Evolutionary conservation across 768 basidiomycete genomes (phyloP).

Genomic region (Crepidotus variabilis): DNA sequence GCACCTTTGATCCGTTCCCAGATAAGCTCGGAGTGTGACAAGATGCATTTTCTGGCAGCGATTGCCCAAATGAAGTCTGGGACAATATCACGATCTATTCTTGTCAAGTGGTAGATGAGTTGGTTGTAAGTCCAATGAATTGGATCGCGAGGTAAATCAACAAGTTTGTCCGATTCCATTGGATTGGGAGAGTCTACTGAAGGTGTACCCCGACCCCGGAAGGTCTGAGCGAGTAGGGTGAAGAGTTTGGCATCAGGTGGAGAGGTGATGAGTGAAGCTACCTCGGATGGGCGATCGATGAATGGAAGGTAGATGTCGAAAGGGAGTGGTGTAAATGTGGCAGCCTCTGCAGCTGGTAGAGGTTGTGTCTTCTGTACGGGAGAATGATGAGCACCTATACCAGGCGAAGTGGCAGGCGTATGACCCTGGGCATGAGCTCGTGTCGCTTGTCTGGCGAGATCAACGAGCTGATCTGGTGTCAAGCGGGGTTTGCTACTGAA

Average conservation of each 20-base stretch:
- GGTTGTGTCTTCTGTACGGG: constrained; percentile 13
- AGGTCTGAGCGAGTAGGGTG: constrained; percentile 69
- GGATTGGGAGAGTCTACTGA: constrained; percentile 15
- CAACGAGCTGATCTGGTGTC: constrained; percentile 70
- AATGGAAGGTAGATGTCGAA: constrained; percentile 82
- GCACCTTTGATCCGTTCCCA: constrained; percentile 92
- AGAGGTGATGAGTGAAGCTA: constrained; percentile 58
- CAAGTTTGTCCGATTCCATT: constrained; percentile 19
- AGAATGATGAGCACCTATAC: constrained; percentile 12
- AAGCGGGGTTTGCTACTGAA: constrained; percentile 45
- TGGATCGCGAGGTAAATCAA: constrained; percentile 48
- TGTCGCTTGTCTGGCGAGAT: constrained; percentile 64
- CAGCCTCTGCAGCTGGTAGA: constrained; percentile 13
- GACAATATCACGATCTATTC: constrained; percentile 54
- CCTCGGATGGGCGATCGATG: constrained; percentile 78
- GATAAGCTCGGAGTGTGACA: constrained; percentile 76
- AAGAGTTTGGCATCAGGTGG: constrained; percentile 70
- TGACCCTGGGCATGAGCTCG: constrained; percentile 26
- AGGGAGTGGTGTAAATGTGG: constrained; percentile 70
- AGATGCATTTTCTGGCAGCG: constrained; percentile 70
- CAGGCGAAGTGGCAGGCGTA: constrained; percentile 9
- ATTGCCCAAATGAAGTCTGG: constrained; percentile 74
- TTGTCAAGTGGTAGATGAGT: constrained; percentile 65
- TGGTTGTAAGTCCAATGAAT: constrained; percentile 69
- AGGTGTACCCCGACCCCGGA: constrained; percentile 21